Evolutionary conservation across 768 basidiomycete species (phyloP), one percentile per base, ranked within the genome.

Genomic region (Fibroporia radiculosa): DNA sequence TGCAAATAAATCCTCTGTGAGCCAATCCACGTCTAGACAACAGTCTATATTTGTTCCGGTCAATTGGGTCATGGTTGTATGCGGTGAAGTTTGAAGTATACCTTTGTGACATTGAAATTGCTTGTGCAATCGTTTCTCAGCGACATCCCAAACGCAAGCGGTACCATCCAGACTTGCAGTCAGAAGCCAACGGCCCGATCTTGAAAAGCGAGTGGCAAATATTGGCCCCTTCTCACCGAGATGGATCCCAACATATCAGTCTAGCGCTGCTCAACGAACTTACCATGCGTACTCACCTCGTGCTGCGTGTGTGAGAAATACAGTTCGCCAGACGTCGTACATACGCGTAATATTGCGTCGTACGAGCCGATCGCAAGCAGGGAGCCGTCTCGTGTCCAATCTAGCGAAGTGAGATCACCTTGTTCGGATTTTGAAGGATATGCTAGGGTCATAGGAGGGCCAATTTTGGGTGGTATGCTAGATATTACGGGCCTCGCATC

Each of bases 1-100:
- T 22, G 76, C 83, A 52, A 89, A 90, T 2, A 72, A 74, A 18
- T 73, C 70, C 14, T 85, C 79, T 43, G 77, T 74, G 14, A 90
- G 51, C 88, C 88, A 91, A 45, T 85, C 86, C 10, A 84, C 73
- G 56, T 91, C 88, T 56, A 91, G 61, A 60, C 86, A 88, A 55
- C 84, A 85, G 58, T 80, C 85, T 83, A 52, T 16, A 28, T 28
- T 6, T 12, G 19, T 27, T n/a, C n/a, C n/a, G 6, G 29, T 40
- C 29, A 24, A 38, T 19, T n/a, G n/a, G n/a, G n/a, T n/a, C n/a
- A n/a, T n/a, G n/a, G n/a, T n/a, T n/a, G n/a, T n/a, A 31, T 31
- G 29, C 29, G n/a, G 8, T n/a, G 29, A 41, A 32, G 36, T 6
- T 20, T 11, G 6, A 44, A 50, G 51, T 59, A 51, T 56, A 87